Conservation (phyloP, 306 rosid species). For the Albizia julibrissin region DNA sequence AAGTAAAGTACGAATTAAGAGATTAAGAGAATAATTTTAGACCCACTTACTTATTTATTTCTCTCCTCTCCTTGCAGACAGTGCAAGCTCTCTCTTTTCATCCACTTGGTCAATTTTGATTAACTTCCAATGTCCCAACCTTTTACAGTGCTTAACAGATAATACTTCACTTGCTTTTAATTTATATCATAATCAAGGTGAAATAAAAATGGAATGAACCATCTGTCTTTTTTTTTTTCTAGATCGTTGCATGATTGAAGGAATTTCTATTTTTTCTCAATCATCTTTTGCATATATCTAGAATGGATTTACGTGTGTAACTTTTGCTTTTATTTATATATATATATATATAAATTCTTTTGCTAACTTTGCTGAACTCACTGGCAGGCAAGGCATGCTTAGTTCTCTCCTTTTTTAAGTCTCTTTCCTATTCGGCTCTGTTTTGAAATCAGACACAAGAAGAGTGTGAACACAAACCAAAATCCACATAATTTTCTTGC, state of each 20-base stretch:
- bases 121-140: constrained; percentile 35
- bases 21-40: background rate
- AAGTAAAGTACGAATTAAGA: background rate
- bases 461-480: constrained; percentile 43
- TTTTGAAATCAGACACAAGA: constrained; percentile 49
- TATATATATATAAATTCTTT: constrained; percentile 40
- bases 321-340: constrained; percentile 18
- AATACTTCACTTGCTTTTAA: constrained; percentile 47
- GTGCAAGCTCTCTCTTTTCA: constrained; percentile 20
- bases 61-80: constrained; percentile 21
- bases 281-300: constrained; percentile 53
- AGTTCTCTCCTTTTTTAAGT: constrained; percentile 37
- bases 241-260: constrained; percentile 74
- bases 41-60: constrained; percentile 19
- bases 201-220: constrained; percentile 25
- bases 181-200: constrained; percentile 16
- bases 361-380: constrained; percentile 53
- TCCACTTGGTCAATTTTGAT: constrained; percentile 43
- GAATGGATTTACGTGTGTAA: constrained; percentile 39
- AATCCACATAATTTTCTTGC: constrained; percentile 40
- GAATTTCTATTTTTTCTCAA: constrained; percentile 50
- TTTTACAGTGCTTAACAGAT: constrained; percentile 63
- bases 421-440: constrained; percentile 40
- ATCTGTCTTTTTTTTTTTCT: constrained; percentile 23
- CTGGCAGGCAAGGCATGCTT: constrained; percentile 51